Evolutionary conservation across 2,329 filamentous ascomycete species (phyloP).

Genomic region (Botrytis medusae): DNA sequence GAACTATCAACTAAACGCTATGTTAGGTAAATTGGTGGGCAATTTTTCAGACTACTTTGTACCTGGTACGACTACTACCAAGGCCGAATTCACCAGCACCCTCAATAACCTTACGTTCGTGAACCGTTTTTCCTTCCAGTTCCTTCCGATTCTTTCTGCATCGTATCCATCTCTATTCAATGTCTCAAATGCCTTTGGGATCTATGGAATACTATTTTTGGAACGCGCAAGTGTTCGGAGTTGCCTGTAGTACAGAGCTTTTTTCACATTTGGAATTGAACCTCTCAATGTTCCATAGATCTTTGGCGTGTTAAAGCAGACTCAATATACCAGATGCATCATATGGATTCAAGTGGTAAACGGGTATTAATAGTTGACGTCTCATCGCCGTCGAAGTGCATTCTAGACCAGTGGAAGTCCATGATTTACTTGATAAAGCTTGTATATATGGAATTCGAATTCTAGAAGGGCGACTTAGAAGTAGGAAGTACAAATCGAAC

Average conservation of each 20-base stretch:
- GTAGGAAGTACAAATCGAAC: neutral
- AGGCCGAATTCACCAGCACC: constrained; percentile 43
- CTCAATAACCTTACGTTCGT: constrained; percentile 50
- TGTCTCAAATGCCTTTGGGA: neutral
- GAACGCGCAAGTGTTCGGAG: neutral
- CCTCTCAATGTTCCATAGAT: neutral
- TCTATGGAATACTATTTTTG: neutral
- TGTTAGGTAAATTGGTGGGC: constrained; percentile 37
- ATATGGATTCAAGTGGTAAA: neutral
- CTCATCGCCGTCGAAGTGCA: neutral
- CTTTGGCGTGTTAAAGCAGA: neutral
- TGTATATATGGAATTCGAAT: neutral
- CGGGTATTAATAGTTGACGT: neutral
- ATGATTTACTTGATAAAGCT: neutral
- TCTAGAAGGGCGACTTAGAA: neutral
- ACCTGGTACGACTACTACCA: constrained; percentile 39
- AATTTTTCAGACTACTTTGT: constrained; percentile 38
- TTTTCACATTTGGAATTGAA: neutral
- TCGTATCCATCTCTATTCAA: neutral
- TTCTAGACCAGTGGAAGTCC: neutral
- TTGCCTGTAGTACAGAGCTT: neutral
- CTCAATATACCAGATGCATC: too few relatives aligned
- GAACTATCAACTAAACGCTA: neutral
- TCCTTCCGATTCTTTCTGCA: neutral
- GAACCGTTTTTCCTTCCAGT: neutral